Conservation (phyloP, 1,284 basidiomycete genomes). For the Pascua sp. region DNA sequence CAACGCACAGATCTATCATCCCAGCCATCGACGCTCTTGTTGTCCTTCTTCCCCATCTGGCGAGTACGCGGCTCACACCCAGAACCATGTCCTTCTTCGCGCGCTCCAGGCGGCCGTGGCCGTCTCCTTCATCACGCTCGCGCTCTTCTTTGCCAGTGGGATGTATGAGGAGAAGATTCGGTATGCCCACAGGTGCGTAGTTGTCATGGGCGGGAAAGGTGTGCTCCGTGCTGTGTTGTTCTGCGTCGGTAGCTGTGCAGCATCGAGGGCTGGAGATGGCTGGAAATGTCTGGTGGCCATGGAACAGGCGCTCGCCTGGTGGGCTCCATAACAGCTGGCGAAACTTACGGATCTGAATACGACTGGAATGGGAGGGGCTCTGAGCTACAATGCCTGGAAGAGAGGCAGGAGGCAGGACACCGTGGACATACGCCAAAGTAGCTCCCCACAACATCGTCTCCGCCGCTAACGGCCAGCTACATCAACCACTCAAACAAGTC, state of each 20-base stretch:
- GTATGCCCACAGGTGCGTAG: slow-evolving; percentile 83
- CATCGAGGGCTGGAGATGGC: too few relatives aligned
- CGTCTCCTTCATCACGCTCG: slow-evolving; percentile 80
- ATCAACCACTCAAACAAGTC: slow-evolving; percentile 93
- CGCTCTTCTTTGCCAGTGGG: slow-evolving; percentile 93
- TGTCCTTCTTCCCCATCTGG: too few relatives aligned
- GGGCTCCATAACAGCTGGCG: too few relatives aligned
- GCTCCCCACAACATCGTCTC: not conserved
- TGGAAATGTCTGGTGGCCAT: too few relatives aligned
- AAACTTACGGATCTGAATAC: too few relatives aligned
- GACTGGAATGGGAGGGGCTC: too few relatives aligned
- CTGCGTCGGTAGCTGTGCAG: not conserved
- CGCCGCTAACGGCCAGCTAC: slow-evolving; percentile 59
- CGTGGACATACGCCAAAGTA: not conserved
- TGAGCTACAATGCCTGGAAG: too few relatives aligned
- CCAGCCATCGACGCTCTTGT: too few relatives aligned
- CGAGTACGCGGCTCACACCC: not conserved
- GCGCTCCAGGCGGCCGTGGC: slow-evolving; percentile 65
- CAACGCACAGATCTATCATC: too few relatives aligned
- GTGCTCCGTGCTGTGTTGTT: slow-evolving; percentile 4
- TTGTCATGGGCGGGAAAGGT: not conserved
- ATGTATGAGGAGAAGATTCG: slow-evolving; percentile 95
- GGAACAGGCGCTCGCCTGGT: too few relatives aligned
- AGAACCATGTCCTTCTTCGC: slow-evolving; percentile 29
- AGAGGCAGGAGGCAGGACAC: too few relatives aligned